Evolutionary conservation across 495 filamentous ascomycete species (phyloP), one percentile per base, ranked within the genome.

Genomic region (Xylaria flabelliformis): DNA sequence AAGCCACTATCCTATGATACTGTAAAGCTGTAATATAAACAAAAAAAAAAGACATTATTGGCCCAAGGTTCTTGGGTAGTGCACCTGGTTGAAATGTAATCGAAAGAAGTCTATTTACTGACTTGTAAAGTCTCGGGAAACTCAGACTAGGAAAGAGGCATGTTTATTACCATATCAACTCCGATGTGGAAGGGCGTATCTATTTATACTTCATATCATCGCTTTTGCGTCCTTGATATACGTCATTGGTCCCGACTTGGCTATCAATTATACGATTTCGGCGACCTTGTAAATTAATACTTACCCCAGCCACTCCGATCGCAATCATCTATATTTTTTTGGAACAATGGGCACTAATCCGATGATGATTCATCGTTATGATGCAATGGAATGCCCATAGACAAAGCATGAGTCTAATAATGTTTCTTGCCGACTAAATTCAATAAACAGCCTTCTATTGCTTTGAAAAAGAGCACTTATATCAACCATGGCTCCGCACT

Each of bases 291-390:
- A 15, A 51, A 34, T 36, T 17, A 39, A 46, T 39, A 51, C 5
- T 5, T 46, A 34, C 21, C 10, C 26, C 3, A 53, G 17, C 29
- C 12, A 3, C 13, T n/a, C 24, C 32, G 46, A 39, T 53, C 48
- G 50, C 34, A 67, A 32, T 36, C 21, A 67, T 56, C 21, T n/a
- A 8, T 39, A 42, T 0, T 3, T 1, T 1, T 55, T 1, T 10
- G 29, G 29, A 15, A 10, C 8, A n/a, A 67, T 67, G 9, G 6
- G 41, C 59, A 73, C 71, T 73, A 75, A 44, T 29, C 15, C 24
- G 53, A 67, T 75, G 53, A 78, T 76, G 74, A 75, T 73, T 77
- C 76, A 78, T 76, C 48, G 61, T 69, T 67, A 67, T 76, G 67
- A 70, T 72, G 68, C 50, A 78, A 74, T 15, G 61, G 21, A 39